Base-by-base conservation (phyloP, 352 stramenopile species). In the Globisporangium apiculatum region DNA sequence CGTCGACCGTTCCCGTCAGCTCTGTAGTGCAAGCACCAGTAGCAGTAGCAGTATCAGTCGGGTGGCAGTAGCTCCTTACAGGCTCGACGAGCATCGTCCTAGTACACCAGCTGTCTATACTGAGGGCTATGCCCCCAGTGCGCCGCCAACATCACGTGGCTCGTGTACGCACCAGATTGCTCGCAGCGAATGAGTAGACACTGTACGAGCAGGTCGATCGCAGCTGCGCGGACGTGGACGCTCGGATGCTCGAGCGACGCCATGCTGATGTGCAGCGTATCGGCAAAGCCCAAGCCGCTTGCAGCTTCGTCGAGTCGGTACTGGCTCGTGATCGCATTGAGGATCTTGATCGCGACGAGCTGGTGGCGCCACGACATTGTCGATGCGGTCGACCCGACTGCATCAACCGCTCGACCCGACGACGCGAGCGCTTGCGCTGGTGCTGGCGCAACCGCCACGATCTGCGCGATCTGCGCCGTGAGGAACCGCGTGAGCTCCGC, bases 261-360 rank as follows among this genome's bases (percentile, higher is more conserved):
- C 50, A 82, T 77, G 52, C 80, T 90, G 50, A 90, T 81, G 38
- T 75, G 80, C 55, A 91, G 73, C 0, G 78, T 75, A 18, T 88
- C 72, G 2, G 63, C 57, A 47, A 93, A 89, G 45, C 58, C 71
- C 15, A 91, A 55, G 0, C 75, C 76, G 48, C 80, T 91, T 2
- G 71, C 47, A 7, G 68, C 58, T 51, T 78, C 62, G n/a, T 88
- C 76, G 11, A 93, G 70, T 1, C 83, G 80, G 52, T 93, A 93
- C 58, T 93, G 80, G 42, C 76, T 90, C 1, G 76, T 73, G 38
- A 93, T 90, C 0, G 80, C 75, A 37, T 84, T 89, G 2, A 93
- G 57, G 53, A 94, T 82, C 46, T 91, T 91, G 43, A 91, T 88
- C 8, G 74, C 70, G 7, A 91, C 78, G 0, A 94, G 66, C 40